Conservation (phyloP, 441 rosid genomes). For the Gossypium gossypioides region DNA sequence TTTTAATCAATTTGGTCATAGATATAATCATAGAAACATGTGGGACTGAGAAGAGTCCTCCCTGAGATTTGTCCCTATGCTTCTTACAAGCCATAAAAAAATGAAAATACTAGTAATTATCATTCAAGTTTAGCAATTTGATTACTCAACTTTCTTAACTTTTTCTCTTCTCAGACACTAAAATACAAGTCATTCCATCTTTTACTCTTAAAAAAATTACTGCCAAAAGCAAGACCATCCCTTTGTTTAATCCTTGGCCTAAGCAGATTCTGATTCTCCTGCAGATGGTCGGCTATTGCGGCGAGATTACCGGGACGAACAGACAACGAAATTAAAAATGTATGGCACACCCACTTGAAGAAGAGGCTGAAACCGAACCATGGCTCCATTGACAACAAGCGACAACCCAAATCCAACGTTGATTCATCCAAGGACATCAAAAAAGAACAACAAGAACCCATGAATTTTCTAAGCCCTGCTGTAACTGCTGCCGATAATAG, state of each 20-base stretch:
- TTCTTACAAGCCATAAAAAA: conserved; percentile 4
- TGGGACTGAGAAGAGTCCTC: conserved; percentile 19
- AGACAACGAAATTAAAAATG: conserved; percentile 43
- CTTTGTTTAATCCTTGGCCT: background rate
- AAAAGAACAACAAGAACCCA: background rate
- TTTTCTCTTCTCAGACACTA: background rate
- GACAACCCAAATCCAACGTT: background rate
- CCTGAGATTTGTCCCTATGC: background rate
- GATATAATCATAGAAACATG: conserved; percentile 10
- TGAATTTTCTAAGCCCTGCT: background rate
- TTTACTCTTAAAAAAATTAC: background rate
- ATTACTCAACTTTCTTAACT: background rate
- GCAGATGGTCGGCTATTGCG: conserved; percentile 54
- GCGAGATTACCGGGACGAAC: conserved; percentile 45
- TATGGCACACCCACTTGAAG: conserved; percentile 52
- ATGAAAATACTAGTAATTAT: background rate
- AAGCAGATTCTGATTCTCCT: background rate
- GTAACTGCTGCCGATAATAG: background rate
- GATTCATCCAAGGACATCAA: background rate
- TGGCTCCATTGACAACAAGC: conserved; percentile 5
- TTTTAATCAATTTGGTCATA: background rate
- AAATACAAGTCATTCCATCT: background rate
- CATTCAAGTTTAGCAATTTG: background rate
- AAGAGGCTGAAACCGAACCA: conserved; percentile 20
- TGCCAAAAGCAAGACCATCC: background rate